Evolutionary conservation across 179 eudicot genomes (phyloP).

Genomic region (Silene vulgaris): DNA sequence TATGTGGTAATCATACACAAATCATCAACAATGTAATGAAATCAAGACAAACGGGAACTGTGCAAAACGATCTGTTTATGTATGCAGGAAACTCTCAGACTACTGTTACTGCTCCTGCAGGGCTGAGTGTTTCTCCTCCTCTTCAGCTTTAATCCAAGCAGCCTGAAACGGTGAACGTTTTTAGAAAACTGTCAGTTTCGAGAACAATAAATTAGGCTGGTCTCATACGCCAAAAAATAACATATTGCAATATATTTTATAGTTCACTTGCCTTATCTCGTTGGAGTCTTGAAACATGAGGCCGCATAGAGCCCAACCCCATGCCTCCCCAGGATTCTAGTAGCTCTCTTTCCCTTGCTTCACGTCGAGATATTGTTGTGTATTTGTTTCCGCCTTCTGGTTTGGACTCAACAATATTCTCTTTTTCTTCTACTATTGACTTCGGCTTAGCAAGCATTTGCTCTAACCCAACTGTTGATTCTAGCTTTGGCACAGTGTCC

Average conservation of each 20-base stretch:
- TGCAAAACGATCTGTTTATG: constrained; percentile 1
- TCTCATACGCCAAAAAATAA: not conserved
- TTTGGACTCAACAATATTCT: constrained; percentile 31
- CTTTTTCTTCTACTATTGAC: constrained; percentile 69
- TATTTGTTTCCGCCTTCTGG: constrained; percentile 17
- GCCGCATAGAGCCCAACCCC: constrained; percentile 52
- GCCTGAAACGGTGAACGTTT: constrained; percentile 41
- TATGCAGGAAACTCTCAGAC: not conserved
- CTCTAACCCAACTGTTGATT: constrained; percentile 51
- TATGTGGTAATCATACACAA: constrained; percentile 3
- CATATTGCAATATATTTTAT: not conserved
- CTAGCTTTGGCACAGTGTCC: constrained; percentile 22
- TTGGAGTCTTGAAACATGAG: constrained; percentile 61
- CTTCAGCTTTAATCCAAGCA: constrained; percentile 92
- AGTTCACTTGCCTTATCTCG: constrained; percentile 57
- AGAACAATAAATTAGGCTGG: not conserved
- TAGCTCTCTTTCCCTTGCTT: constrained; percentile 68
- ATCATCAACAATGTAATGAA: too few relatives aligned
- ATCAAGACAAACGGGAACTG: not conserved
- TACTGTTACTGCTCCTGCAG: constrained; percentile 22
- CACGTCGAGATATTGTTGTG: constrained; percentile 34
- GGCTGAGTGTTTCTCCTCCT: constrained; percentile 52
- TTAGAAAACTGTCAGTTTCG: constrained; percentile 2
- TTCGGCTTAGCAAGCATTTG: constrained; percentile 62
- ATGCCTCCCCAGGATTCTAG: constrained; percentile 74